Evolutionary conservation across 2,329 filamentous ascomycete species (phyloP).

Genomic region (Arthrobotrys conoides): DNA sequence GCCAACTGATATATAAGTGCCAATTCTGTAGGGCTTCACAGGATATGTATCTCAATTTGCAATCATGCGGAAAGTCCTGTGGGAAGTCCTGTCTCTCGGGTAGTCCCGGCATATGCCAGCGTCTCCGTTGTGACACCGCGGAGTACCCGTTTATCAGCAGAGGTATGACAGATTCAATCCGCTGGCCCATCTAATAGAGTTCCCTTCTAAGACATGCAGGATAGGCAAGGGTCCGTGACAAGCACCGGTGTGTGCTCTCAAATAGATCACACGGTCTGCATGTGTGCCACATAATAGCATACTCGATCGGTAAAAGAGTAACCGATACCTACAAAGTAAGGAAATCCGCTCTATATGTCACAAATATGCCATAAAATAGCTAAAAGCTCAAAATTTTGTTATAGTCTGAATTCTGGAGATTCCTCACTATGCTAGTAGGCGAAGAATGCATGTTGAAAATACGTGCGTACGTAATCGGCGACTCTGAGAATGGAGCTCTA

Average conservation of each 20-base stretch:
- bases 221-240: conserved; percentile 6
- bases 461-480: neutral
- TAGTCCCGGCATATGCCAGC: neutral
- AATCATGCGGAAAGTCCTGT: no score
- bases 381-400: no score
- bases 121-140: neutral
- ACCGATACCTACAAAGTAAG: neutral
- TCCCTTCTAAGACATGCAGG: neutral
- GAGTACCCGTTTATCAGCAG: neutral
- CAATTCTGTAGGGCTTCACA: conserved; percentile 1
- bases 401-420: conserved; percentile 1
- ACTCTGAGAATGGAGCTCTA: neutral
- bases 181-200: no score
- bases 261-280: neutral
- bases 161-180: neutral
- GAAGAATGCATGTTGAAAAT: neutral
- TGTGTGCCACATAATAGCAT: neutral
- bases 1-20: no score
- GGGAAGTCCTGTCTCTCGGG: no score
- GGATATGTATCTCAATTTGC: neutral
- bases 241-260: neutral
- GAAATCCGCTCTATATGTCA: no score
- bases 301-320: neutral
- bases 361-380: no score
- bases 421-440: neutral